A percentile compares a stretch with the other conserved stretches of the same genome.
Evolutionary conservation across 805 yeast genomes (phyloP).

Genomic region (Helenozyma rhizophorensis): DNA sequence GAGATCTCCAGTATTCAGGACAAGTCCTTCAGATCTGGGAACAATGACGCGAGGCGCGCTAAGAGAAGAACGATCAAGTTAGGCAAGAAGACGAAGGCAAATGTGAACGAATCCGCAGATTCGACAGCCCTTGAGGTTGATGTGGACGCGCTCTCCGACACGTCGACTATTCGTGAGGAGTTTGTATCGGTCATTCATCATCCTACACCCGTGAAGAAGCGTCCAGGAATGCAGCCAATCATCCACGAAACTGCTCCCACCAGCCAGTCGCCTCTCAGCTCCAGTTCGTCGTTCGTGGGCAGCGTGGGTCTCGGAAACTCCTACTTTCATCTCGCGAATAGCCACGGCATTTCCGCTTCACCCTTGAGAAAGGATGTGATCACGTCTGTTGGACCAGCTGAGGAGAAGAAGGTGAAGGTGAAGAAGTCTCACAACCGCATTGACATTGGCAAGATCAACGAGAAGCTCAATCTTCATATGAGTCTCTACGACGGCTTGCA

Average conservation of each 20-base stretch:
- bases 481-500: conserved; percentile 1
- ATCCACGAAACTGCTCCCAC: no score
- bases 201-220: conserved; percentile 13
- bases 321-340: conserved; percentile 27
- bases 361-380: conserved; percentile 21
- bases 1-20: conserved; percentile 45
- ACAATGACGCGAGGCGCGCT: conserved; percentile 28
- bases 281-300: conserved; percentile 21
- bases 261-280: conserved; percentile 13
- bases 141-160: conserved; percentile 6
- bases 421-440: conserved; percentile 25
- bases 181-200: conserved; percentile 6
- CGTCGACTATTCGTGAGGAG: conserved; percentile 6
- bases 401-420: conserved; percentile 11
- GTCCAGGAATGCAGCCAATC: not conserved
- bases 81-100: conserved; percentile 5
- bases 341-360: conserved; percentile 22
- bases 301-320: conserved; percentile 40
- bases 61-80: conserved; percentile 41
- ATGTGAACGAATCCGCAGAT: not conserved
- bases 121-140: not conserved
- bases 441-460: conserved; percentile 28
- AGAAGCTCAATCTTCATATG: conserved; percentile 15
- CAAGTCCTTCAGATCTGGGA: conserved; percentile 30
- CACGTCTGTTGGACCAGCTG: not conserved